These are phyloP conservation scores for Exobasidium cylindrosporum DNA, from an alignment of 1,284 basidiomycete genomes.

Conservation along the genomic window DNA sequence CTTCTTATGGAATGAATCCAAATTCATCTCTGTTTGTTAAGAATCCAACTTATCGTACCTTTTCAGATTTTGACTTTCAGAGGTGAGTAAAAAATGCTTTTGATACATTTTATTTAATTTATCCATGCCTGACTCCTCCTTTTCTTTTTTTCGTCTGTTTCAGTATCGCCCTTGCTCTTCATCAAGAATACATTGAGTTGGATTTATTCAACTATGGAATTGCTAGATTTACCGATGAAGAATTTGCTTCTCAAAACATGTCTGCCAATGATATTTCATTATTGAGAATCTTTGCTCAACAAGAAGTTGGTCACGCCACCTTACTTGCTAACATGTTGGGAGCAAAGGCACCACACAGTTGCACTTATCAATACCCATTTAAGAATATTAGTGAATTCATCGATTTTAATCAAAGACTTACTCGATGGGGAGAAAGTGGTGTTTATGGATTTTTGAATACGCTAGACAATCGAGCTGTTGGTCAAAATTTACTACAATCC, in stretches of 20 bases:
- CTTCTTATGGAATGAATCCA: slow-evolving; percentile 9
- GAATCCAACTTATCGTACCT: slow-evolving; percentile 27
- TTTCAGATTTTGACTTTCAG: slow-evolving; percentile 37
- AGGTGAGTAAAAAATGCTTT: slow-evolving; percentile 7
- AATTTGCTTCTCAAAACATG: slow-evolving; percentile 31
- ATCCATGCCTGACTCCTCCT: background rate
- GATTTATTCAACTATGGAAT: slow-evolving; percentile 43
- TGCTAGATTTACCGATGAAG: slow-evolving; percentile 33
- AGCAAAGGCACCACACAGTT: slow-evolving; percentile 28
- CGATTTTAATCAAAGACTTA: slow-evolving; percentile 34
- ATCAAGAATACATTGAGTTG: slow-evolving; percentile 45
- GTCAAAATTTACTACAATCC: slow-evolving; percentile 36
- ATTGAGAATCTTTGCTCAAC: slow-evolving; percentile 37
- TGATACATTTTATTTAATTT: background rate
- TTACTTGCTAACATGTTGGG: slow-evolving; percentile 41
- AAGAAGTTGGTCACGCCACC: slow-evolving; percentile 39
- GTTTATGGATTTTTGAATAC: slow-evolving; percentile 37
- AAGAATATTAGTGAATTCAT: slow-evolving; percentile 32
- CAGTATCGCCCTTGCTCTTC: slow-evolving; percentile 28
- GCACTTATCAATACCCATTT: slow-evolving; percentile 36
- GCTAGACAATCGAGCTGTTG: slow-evolving; percentile 37
- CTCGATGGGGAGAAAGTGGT: slow-evolving; percentile 39
- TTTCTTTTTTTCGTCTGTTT: background rate
- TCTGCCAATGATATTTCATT: slow-evolving; percentile 30
- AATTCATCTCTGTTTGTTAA: slow-evolving; percentile 9